Conservation (phyloP, 352 stramenopile genomes). For the Globisporangium cylindrosporum region DNA sequence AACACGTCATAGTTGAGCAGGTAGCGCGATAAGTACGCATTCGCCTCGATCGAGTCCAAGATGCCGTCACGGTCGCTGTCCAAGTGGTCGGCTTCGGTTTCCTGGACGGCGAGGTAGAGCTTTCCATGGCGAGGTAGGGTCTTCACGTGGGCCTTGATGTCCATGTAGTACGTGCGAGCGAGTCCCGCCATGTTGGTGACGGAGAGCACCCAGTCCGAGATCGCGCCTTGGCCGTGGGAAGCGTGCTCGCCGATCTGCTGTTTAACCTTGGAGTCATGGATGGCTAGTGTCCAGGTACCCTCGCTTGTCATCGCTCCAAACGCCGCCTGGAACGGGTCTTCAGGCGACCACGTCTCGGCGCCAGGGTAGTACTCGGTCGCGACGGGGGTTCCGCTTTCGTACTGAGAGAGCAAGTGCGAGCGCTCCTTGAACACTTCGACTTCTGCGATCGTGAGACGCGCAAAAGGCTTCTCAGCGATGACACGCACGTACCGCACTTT, state of each 20-base stretch:
- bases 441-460: constrained; percentile 61
- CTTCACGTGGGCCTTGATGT: constrained; percentile 54
- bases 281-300: constrained; percentile 55
- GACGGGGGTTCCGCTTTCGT: constrained; percentile 52
- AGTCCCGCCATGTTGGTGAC: constrained; percentile 64
- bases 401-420: constrained; percentile 54
- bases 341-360: constrained; percentile 50
- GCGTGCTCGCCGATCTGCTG: constrained; percentile 11
- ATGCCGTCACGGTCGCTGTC: constrained; percentile 56
- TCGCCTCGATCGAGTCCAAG: constrained; percentile 55
- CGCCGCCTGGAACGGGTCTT: constrained; percentile 50
- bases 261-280: constrained; percentile 35
- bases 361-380: constrained; percentile 42
- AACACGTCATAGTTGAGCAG: constrained; percentile 47
- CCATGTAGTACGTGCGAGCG: constrained; percentile 58
- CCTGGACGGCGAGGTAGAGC: constrained; percentile 46
- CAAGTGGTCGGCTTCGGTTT: constrained; percentile 64
- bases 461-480: constrained; percentile 35
- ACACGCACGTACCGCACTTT: constrained; percentile 66
- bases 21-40: constrained; percentile 47
- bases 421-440: constrained; percentile 68
- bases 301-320: constrained; percentile 52
- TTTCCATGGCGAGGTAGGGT: constrained; percentile 70
- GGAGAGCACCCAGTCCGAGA: constrained; percentile 72
- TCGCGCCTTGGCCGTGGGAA: constrained; percentile 39